These are phyloP conservation scores for Myxozyma sirexii DNA, from an alignment of 805 yeast genomes.

Conservation along the genomic window DNA sequence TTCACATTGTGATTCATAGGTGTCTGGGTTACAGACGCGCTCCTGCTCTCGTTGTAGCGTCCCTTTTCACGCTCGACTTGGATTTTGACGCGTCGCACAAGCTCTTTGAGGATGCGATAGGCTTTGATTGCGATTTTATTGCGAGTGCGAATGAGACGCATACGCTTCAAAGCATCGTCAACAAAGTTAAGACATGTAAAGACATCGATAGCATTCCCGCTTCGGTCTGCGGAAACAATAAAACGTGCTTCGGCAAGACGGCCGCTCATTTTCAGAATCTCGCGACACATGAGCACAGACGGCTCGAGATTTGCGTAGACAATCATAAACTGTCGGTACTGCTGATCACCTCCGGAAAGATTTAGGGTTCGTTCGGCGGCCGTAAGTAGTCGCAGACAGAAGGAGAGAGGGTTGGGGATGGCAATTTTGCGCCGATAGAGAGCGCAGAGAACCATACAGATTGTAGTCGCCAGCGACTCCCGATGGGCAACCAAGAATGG, in stretches of 20 bases:
- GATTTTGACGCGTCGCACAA: constrained; percentile 28
- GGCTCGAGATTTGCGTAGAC: constrained; percentile 32
- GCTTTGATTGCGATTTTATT: constrained; percentile 31
- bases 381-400: constrained; percentile 29
- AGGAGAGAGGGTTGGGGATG: constrained; percentile 29
- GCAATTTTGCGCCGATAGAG: constrained; percentile 26
- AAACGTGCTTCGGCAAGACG: constrained; percentile 26
- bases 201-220: constrained; percentile 29
- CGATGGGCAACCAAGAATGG: constrained; percentile 25
- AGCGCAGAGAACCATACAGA: constrained; percentile 30
- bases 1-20: neutral
- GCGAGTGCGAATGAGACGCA: constrained; percentile 15
- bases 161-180: constrained; percentile 21
- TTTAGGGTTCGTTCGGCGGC: constrained; percentile 25
- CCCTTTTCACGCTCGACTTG: constrained; percentile 30
- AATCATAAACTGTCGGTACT: constrained; percentile 33
- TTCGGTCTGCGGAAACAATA: constrained; percentile 23
- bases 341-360: constrained; percentile 16
- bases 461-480: constrained; percentile 26
- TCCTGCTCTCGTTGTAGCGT: constrained; percentile 12
- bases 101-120: constrained; percentile 26
- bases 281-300: constrained; percentile 30
- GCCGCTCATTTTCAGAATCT: constrained; percentile 29
- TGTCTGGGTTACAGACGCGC: neutral
- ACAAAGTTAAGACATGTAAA: constrained; percentile 26